Conservation (phyloP, 441 rosid genomes). For the Populus hybrid region DNA sequence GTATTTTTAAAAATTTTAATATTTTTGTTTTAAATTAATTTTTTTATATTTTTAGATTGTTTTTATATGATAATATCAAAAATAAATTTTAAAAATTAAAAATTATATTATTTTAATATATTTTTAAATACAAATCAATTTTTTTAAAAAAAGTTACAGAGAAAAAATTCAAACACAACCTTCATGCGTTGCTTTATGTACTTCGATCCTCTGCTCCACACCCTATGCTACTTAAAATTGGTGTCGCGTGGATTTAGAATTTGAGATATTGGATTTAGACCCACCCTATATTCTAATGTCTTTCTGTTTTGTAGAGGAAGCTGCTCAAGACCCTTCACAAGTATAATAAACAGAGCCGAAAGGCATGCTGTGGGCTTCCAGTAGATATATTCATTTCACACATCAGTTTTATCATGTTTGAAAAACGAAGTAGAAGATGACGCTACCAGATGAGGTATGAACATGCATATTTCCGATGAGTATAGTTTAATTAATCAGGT, state of each 20-base stretch:
- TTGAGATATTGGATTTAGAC: not conserved
- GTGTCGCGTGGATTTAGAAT: not conserved
- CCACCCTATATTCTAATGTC: not conserved
- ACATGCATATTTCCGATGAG: too few species aligned
- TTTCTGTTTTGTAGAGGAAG: not conserved
- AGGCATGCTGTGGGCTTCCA: not conserved
- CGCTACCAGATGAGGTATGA: not conserved
- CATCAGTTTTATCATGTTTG: not conserved
- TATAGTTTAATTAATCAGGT: too few species aligned
- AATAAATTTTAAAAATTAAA: too few species aligned
- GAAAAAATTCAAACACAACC: too few species aligned
- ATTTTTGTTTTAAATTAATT: too few species aligned
- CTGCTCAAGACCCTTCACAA: not conserved
- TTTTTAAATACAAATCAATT: too few species aligned
- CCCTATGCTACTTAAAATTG: not conserved
- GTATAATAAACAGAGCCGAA: not conserved
- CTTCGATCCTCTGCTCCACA: not conserved
- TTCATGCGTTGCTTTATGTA: not conserved
- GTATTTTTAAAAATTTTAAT: too few species aligned
- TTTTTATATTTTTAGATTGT: too few species aligned
- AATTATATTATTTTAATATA: too few species aligned
- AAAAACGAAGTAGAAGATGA: not conserved
- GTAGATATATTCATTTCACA: not conserved
- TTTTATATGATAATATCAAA: too few species aligned
- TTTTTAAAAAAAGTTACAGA: too few species aligned